A percentile compares a stretch with the other conserved stretches of the same genome.
Evolutionary conservation across 2,329 filamentous ascomycete genomes (phyloP).

Genomic region (Dendrostoma leiphaemia): DNA sequence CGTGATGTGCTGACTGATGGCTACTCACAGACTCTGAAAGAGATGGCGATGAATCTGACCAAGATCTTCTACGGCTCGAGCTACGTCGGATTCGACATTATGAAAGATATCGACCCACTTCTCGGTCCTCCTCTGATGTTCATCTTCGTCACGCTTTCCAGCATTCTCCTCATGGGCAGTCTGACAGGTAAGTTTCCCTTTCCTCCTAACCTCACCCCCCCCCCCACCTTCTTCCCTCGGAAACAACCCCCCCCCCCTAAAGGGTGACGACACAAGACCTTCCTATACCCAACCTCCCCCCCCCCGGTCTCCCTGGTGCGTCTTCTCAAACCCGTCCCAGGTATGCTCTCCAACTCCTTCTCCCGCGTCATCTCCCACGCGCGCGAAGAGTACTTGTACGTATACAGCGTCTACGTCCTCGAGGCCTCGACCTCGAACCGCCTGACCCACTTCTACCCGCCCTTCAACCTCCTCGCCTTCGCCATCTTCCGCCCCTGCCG

Average conservation of each 20-base stretch:
- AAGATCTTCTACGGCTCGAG: constrained; percentile 80
- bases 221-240: no score
- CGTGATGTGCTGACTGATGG: no score
- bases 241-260: no score
- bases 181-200: constrained; percentile 47
- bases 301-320: no score
- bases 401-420: constrained; percentile 66
- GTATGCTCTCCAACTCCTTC: constrained; percentile 76
- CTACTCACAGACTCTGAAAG: constrained; percentile 33
- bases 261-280: no score
- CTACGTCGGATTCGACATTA: constrained; percentile 70
- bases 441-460: constrained; percentile 68
- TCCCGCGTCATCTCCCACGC: constrained; percentile 62
- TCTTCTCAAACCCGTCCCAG: constrained; percentile 27
- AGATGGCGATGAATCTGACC: constrained; percentile 73
- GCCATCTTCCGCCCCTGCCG: constrained; percentile 70
- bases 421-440: constrained; percentile 67
- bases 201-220: no score
- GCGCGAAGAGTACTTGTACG: constrained; percentile 75
- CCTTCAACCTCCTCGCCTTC: constrained; percentile 72
- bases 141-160: constrained; percentile 74
- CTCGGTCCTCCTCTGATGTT: constrained; percentile 64
- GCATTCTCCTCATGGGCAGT: constrained; percentile 75
- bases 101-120: constrained; percentile 57
- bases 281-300: no score